Evolutionary conservation across 352 stramenopile genomes (phyloP), one percentile per base, ranked within the genome.

Genomic region (Globisporangium lucens): DNA sequence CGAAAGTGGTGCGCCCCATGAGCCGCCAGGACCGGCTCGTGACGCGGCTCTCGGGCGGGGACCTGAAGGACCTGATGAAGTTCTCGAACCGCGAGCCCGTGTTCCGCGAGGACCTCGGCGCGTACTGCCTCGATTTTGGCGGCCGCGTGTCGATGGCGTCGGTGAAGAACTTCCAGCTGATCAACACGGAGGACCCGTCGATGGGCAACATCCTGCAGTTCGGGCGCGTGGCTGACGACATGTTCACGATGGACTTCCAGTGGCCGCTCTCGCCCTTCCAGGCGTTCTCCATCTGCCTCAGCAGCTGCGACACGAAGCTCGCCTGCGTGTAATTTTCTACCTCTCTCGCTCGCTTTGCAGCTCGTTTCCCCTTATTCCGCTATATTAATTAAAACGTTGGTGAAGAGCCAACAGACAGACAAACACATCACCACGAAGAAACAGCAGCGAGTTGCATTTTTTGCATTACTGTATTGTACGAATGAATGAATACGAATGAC

Each of bases 231-330:
- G 85, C 96, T 49, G 84, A 95, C 71, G 87, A 97, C 73, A 93
- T 93, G 80, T 97, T 96, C 65, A 94, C 89, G 62, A 94, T 97
- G 84, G 89, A 97, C 71, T 97, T 95, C 71, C 83, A 93, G 71
- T 93, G 86, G 85, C 88, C 89, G 51, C 76, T 97, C 22, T 95
- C 88, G 51, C 88, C 86, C 20, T 93, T 95, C 72, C 85, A 95
- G 70, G 89, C 89, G 13, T 96, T 97, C 67, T 76, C 83, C n/a
- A 92, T 95, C 65, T 95, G 88, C 73, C 78, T 97, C 57, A 95
- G 87, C 70, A 95, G 85, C 57, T 97, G 89, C 65, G 84, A 96
- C 70, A 95, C 87, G 36, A 97, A 97, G 73, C 74, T 95, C 61
- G 88, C 88, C 5, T 97, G 89, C 60, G 89, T 95, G 27, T 96